Evolutionary conservation across 1,284 basidiomycete genomes (phyloP).

Genomic region (Malassezia sympodialis): DNA sequence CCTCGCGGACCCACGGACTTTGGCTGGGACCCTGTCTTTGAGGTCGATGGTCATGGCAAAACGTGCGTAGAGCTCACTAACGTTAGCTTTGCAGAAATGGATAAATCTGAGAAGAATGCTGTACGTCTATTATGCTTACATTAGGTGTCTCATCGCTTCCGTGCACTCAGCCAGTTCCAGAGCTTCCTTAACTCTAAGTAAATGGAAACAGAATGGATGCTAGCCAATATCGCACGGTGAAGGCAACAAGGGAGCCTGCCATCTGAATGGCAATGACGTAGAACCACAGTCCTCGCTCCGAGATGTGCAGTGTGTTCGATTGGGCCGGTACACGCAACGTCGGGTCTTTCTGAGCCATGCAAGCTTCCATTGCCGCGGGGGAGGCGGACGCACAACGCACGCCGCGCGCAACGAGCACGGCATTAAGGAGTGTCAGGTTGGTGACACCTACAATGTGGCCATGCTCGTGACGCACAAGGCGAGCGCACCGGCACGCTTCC

Average conservation of each 20-base stretch:
- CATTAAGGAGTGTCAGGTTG: slow-evolving; percentile 43
- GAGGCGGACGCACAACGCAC: slow-evolving; percentile 9
- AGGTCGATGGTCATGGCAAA: slow-evolving; percentile 60
- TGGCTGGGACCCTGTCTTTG: slow-evolving; percentile 87
- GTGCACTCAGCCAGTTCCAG: slow-evolving; percentile 12
- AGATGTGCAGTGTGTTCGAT: slow-evolving; percentile 18
- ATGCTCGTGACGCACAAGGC: slow-evolving; percentile 19
- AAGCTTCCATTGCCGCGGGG: background rate
- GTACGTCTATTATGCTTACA: slow-evolving; percentile 6
- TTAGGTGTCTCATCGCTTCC: slow-evolving; percentile 17
- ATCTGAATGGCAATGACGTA: slow-evolving; percentile 34
- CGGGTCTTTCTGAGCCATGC: background rate
- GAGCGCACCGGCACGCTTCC: slow-evolving; percentile 18
- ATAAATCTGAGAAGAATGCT: slow-evolving; percentile 67
- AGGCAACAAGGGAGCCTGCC: slow-evolving; percentile 29
- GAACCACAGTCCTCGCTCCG: slow-evolving; percentile 29
- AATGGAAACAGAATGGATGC: slow-evolving; percentile 35
- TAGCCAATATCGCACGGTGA: slow-evolving; percentile 39
- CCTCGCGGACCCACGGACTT: slow-evolving; percentile 66
- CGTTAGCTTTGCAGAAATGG: slow-evolving; percentile 71
- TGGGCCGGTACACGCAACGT: slow-evolving; percentile 4
- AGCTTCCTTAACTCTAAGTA: slow-evolving; percentile 5
- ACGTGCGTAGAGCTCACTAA: slow-evolving; percentile 55
- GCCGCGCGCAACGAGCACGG: slow-evolving; percentile 36
- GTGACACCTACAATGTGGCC: slow-evolving; percentile 26